These are phyloP conservation scores for Rauvolfia tetraphylla DNA, from an alignment of 257 asterid genomes.

Conservation along the genomic window DNA sequence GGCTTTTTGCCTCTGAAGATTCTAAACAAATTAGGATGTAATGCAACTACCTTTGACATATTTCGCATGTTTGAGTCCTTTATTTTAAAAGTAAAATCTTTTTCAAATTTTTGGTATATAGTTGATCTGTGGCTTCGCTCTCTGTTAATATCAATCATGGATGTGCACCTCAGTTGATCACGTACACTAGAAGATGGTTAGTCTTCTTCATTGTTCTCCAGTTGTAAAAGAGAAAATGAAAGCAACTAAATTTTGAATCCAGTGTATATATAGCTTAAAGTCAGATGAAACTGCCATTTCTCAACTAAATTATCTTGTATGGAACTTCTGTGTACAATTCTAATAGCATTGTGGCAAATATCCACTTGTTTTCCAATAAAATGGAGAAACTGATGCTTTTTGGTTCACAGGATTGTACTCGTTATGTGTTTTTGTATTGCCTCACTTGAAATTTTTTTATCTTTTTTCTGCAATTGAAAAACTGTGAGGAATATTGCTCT, in stretches of 20 bases:
- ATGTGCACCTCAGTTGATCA: not conserved
- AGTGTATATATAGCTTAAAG: not conserved
- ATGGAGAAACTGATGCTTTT: not conserved
- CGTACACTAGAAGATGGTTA: not conserved
- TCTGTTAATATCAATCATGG: not conserved
- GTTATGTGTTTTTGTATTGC: not conserved
- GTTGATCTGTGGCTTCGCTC: not conserved
- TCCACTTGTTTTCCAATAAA: not conserved
- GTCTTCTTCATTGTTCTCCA: not conserved
- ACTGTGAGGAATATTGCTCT: slow-evolving; percentile 1
- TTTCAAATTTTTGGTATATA: not conserved
- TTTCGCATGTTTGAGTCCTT: not conserved
- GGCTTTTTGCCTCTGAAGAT: not conserved
- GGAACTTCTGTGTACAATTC: not conserved
- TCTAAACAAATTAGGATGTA: not conserved
- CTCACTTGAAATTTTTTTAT: not conserved
- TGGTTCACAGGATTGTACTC: not conserved
- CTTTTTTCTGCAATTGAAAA: slow-evolving; percentile 9
- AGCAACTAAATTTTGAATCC: not conserved
- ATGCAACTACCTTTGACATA: not conserved
- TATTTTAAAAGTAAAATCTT: not conserved
- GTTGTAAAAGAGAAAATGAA: not conserved
- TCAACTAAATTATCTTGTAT: not conserved
- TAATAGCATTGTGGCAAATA: not conserved
- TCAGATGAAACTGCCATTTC: not conserved